These are phyloP conservation scores for Calonectria multiphialidica DNA, from an alignment of 2,329 filamentous ascomycete genomes.

Conservation along the genomic window DNA sequence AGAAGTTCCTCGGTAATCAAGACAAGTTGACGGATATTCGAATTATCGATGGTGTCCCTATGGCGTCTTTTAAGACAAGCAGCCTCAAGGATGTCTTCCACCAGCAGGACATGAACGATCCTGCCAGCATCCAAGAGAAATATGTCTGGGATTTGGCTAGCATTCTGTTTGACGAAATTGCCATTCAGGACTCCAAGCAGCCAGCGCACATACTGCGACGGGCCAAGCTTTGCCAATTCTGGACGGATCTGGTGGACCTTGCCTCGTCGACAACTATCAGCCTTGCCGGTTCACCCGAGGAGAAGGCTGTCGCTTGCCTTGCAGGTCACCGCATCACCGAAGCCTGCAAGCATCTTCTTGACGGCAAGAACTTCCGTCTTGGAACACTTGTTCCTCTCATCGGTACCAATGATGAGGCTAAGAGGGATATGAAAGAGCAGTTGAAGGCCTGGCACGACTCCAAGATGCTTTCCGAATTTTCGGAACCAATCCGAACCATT, in stretches of 20 bases:
- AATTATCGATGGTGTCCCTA: conserved; percentile 69
- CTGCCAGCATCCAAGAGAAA: conserved; percentile 72
- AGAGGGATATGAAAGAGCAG: conserved; percentile 82
- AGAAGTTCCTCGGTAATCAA: conserved; percentile 67
- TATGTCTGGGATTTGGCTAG: conserved; percentile 88
- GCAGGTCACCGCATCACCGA: conserved; percentile 84
- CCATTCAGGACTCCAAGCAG: conserved; percentile 54
- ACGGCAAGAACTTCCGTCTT: conserved; percentile 84
- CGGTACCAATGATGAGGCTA: conserved; percentile 76
- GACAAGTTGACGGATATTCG: conserved; percentile 67
- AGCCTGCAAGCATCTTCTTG: conserved; percentile 83
- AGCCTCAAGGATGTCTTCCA: conserved; percentile 55
- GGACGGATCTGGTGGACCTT: conserved; percentile 74
- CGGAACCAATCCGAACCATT: conserved; percentile 83
- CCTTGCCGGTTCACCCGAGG: conserved; percentile 75
- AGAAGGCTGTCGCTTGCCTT: conserved; percentile 85
- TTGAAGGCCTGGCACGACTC: conserved; percentile 86
- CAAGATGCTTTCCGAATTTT: conserved; percentile 89
- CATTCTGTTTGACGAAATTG: conserved; percentile 84
- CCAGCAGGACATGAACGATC: conserved; percentile 54
- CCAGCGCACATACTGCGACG: conserved; percentile 60
- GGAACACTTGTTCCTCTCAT: conserved; percentile 87
- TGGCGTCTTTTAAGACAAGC: conserved; percentile 59
- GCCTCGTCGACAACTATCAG: conserved; percentile 66
- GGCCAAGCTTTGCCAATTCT: conserved; percentile 75